Percentiles rank a stretch among this genome's conserved stretches.
Evolutionary conservation across 78 protist species (phyloP).

Genomic region (Protostelium mycophagum): DNA sequence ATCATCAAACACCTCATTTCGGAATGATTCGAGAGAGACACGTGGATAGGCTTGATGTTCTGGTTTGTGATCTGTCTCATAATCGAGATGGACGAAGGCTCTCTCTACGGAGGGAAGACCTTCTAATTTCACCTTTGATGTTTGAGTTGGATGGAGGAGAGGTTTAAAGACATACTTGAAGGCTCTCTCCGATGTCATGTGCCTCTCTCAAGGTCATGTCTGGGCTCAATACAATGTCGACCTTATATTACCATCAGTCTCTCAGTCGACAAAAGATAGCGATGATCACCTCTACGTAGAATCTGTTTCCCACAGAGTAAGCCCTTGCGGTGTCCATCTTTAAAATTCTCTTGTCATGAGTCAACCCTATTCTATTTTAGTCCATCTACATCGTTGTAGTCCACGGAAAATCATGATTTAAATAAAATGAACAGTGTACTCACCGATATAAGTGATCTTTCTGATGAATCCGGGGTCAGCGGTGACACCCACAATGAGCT

Average conservation of each 20-base stretch:
- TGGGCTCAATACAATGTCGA: constrained; percentile 66
- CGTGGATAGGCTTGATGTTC: constrained; percentile 32
- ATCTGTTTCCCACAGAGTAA: constrained; percentile 53
- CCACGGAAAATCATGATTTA: too few relatives aligned
- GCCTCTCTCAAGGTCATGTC: constrained; percentile 43
- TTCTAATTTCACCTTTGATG: constrained; percentile 38
- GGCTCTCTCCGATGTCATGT: constrained; percentile 83
- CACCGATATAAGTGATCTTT: constrained; percentile 56
- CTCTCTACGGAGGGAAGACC: constrained; percentile 63
- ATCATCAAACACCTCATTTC: too few relatives aligned
- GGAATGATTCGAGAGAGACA: not conserved
- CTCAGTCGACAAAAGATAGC: not conserved
- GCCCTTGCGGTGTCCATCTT: constrained; percentile 78
- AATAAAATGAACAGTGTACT: too few relatives aligned
- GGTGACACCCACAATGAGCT: constrained; percentile 56
- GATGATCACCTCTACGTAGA: constrained; percentile 46
- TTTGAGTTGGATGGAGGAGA: not conserved
- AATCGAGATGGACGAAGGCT: constrained; percentile 86
- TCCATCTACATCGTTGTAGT: not conserved
- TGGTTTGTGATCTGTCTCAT: constrained; percentile 66
- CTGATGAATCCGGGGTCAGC: constrained; percentile 60
- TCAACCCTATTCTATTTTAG: not conserved
- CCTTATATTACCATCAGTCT: not conserved
- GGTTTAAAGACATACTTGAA: constrained; percentile 33
- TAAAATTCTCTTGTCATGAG: not conserved